phyloP scores from a whole-genome alignment of 345 rosid genomes.

The Raphanus raphanistrum region DNA sequence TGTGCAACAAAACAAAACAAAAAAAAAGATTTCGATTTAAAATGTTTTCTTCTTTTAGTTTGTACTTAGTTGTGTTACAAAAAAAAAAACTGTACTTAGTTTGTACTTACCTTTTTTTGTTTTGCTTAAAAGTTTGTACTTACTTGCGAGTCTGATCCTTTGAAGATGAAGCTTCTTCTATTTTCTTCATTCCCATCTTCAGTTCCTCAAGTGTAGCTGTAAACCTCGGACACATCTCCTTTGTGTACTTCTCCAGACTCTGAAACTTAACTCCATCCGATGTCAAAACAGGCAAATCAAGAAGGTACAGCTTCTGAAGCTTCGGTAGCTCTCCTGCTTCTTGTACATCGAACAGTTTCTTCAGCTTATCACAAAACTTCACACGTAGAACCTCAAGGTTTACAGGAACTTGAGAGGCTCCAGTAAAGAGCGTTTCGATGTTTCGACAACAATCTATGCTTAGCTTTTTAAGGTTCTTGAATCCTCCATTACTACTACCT shows the following conservation, averaged over 20 bases:
- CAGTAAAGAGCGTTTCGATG: slow-evolving; percentile 34
- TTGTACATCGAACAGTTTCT: slow-evolving; percentile 24
- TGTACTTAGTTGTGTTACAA: neutral
- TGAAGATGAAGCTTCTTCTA: slow-evolving; percentile 2
- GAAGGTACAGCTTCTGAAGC: slow-evolving; percentile 38
- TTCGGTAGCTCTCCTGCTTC: slow-evolving; percentile 9
- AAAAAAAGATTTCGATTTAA: neutral
- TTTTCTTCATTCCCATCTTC: neutral
- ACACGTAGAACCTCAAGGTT: slow-evolving; percentile 30
- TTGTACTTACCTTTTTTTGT: too few species aligned
- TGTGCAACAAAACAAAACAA: neutral
- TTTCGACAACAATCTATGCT: slow-evolving; percentile 50
- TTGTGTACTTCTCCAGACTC: neutral
- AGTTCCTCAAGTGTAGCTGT: neutral
- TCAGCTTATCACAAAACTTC: slow-evolving; percentile 37
- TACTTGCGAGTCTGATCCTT: neutral
- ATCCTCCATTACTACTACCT: neutral
- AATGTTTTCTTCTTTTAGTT: neutral
- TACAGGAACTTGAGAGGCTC: slow-evolving; percentile 9
- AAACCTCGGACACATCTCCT: slow-evolving; percentile 24
- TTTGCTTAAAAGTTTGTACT: neutral
- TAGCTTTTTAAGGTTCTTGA: slow-evolving; percentile 46
- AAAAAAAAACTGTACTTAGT: too few species aligned
- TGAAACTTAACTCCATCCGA: slow-evolving; percentile 22
- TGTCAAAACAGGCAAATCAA: slow-evolving; percentile 45